Evolutionary conservation across 495 filamentous ascomycete species (phyloP).

Genomic region (Talaromyces borbonicus): DNA sequence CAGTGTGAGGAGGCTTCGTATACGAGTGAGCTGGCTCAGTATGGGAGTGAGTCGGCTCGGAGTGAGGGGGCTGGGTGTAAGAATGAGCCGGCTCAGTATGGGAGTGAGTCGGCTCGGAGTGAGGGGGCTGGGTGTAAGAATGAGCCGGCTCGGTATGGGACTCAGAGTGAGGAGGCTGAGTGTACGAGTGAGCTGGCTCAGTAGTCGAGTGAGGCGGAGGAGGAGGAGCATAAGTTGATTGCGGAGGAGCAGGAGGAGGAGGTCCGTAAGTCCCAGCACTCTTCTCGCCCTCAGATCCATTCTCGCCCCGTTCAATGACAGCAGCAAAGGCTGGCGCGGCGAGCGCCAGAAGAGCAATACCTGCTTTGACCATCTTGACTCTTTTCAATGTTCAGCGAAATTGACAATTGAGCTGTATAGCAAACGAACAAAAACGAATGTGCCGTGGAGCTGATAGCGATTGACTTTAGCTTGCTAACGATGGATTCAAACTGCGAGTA

Average conservation of each 20-base stretch:
- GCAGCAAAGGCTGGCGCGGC: conserved; percentile 32
- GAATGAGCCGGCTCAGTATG: neutral
- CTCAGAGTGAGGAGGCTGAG: neutral
- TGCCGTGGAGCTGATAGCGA: conserved; percentile 15
- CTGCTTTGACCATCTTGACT: conserved; percentile 31
- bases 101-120: neutral
- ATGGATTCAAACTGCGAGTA: conserved; percentile 6
- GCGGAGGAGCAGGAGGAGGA: conserved; percentile 11
- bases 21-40: neutral
- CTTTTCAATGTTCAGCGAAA: neutral
- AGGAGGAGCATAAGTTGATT: conserved; percentile 10
- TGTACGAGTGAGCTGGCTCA: neutral
- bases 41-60: neutral
- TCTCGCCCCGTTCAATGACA: conserved; percentile 26
- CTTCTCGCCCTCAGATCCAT: neutral
- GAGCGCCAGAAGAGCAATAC: conserved; percentile 32
- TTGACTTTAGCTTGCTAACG: conserved; percentile 11
- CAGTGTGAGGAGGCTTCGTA: neutral
- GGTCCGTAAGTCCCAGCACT: conserved; percentile 8
- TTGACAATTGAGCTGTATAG: neutral
- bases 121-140: neutral
- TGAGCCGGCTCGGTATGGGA: neutral
- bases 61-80: neutral
- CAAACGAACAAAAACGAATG: conserved; percentile 7
- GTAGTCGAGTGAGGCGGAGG: neutral